Conservation (phyloP, 805 yeast species). For the Kregervanrija fluxuum region DNA sequence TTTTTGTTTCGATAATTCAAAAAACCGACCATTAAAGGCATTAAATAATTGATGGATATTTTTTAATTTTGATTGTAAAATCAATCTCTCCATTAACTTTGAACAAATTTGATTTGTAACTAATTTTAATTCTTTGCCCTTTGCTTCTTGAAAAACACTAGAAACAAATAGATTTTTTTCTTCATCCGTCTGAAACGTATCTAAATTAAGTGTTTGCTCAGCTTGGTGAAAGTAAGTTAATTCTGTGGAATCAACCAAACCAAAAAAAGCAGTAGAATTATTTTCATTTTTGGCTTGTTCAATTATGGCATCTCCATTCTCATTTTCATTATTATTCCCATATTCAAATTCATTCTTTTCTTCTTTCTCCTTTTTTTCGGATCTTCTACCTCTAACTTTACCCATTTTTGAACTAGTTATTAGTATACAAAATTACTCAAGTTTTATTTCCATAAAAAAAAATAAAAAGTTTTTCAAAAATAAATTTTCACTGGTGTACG, state of each 20-base stretch:
- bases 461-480: slow-evolving; percentile 1
- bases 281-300: slow-evolving; percentile 4
- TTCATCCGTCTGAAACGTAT: slow-evolving; percentile 68
- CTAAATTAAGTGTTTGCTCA: slow-evolving; percentile 74
- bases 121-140: slow-evolving; percentile 83
- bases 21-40: slow-evolving; percentile 67
- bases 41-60: slow-evolving; percentile 62
- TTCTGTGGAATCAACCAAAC: slow-evolving; percentile 77
- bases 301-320: slow-evolving; percentile 2
- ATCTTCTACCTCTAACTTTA: slow-evolving; percentile 31
- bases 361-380: slow-evolving; percentile 11
- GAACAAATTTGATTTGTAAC: slow-evolving; percentile 95
- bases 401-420: slow-evolving; percentile 12
- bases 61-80: slow-evolving; percentile 54
- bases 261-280: slow-evolving; percentile 55
- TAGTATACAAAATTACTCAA: no score
- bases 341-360: slow-evolving; percentile 2
- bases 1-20: slow-evolving; percentile 74
- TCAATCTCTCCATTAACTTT: slow-evolving; percentile 79
- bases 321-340: neutral
- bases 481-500: no score
- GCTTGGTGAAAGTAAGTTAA: slow-evolving; percentile 90
- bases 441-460: no score
- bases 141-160: slow-evolving; percentile 77
- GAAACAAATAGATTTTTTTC: slow-evolving; percentile 67